phyloP scores from a whole-genome alignment of 805 yeast species.

The Lipomyces spencermartinsiae region DNA sequence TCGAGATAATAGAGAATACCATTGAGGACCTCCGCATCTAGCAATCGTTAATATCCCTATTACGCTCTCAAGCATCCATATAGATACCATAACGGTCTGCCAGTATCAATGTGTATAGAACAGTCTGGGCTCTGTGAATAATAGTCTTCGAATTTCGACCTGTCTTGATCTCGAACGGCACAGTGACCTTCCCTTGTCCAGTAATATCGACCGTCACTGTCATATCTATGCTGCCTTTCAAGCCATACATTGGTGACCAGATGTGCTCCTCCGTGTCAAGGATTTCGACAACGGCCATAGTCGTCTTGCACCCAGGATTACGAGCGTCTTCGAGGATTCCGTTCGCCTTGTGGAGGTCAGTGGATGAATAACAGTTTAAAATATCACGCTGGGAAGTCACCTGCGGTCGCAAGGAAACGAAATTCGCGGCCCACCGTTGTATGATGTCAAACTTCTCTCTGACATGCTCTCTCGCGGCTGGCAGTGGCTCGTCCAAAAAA shows the following conservation, averaged over 20 bases:
- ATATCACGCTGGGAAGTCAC: constrained; percentile 5
- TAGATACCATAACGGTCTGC: constrained; percentile 69
- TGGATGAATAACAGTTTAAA: not conserved
- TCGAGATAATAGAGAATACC: constrained; percentile 79
- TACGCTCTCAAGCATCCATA: not conserved
- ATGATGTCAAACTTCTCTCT: constrained; percentile 31
- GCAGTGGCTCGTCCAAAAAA: constrained; percentile 42
- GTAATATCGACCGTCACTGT: constrained; percentile 68
- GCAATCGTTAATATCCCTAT: not conserved
- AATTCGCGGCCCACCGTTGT: constrained; percentile 43
- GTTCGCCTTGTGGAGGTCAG: not conserved
- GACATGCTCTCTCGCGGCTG: constrained; percentile 40
- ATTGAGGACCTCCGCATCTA: constrained; percentile 63
- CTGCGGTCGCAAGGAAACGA: constrained; percentile 15
- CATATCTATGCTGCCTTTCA: constrained; percentile 89
- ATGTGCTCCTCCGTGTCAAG: constrained; percentile 89
- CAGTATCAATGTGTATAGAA: constrained; percentile 77
- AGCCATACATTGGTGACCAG: constrained; percentile 89
- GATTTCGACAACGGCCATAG: constrained; percentile 64
- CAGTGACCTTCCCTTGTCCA: constrained; percentile 43
- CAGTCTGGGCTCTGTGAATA: constrained; percentile 84
- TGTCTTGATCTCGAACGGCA: constrained; percentile 90
- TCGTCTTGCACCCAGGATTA: constrained; percentile 19
- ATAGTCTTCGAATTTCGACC: constrained; percentile 64
- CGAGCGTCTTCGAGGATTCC: not conserved